Conservation (phyloP, 176 grass and related monocot species). For the Eragrostis curvula region DNA sequence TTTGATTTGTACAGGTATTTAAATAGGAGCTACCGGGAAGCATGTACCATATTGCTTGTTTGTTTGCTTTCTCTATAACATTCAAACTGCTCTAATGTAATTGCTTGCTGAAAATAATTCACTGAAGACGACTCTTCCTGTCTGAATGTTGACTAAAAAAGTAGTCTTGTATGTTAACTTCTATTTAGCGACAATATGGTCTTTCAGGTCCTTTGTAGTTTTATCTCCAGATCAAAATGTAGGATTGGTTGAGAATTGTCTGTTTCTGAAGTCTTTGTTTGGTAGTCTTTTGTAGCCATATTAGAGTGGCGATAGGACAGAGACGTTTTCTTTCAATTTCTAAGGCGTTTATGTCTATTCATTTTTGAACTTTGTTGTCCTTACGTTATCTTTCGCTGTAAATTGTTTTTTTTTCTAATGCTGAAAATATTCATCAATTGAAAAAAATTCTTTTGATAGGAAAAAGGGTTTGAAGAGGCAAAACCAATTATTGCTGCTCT, state of each 20-base stretch:
- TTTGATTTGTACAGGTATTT: neutral
- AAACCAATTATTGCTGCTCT: conserved; percentile 70
- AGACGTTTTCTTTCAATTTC: neutral
- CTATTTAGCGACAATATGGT: neutral
- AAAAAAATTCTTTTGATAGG: conserved; percentile 32
- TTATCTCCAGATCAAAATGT: neutral
- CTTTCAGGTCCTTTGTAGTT: neutral
- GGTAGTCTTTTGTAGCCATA: neutral
- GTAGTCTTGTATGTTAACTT: neutral
- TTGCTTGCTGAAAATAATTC: neutral
- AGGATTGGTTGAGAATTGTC: neutral
- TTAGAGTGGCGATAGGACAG: neutral
- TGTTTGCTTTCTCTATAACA: neutral
- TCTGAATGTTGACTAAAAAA: neutral
- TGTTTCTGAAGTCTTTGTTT: neutral
- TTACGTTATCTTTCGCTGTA: neutral
- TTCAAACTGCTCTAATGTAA: neutral
- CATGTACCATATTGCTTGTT: neutral
- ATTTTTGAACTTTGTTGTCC: neutral
- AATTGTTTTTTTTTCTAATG: conserved; percentile 14
- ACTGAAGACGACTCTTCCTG: neutral
- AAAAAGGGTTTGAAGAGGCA: conserved; percentile 76
- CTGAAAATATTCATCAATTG: conserved; percentile 3
- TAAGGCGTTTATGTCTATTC: neutral
- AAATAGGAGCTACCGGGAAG: neutral